These are phyloP conservation scores for Triangularia verruculosa DNA, from an alignment of 2,329 filamentous ascomycete species.

Conservation along the genomic window DNA sequence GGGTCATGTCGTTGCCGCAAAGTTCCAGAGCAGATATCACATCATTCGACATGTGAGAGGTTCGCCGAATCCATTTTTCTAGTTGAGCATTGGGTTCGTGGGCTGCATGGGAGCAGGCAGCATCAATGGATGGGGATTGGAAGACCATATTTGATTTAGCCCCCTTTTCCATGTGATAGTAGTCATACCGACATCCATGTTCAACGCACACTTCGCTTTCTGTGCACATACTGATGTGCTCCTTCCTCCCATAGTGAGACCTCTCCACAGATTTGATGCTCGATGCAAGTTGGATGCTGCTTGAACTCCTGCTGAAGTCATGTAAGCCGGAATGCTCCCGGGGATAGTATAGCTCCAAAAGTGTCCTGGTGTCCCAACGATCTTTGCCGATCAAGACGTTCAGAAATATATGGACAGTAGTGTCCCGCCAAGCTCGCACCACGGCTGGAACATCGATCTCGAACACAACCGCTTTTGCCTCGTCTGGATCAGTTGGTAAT, in stretches of 20 bases:
- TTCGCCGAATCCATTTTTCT: conserved; percentile 13
- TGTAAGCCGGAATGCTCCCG: conserved; percentile 4
- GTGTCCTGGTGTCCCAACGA: background rate
- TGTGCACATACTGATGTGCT: conserved; percentile 13
- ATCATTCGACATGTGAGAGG: conserved; percentile 42
- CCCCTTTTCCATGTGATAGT: conserved; percentile 1
- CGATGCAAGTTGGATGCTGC: conserved; percentile 18
- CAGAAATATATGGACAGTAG: conserved; percentile 7
- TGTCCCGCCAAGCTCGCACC: conserved; percentile 12
- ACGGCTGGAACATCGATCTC: conserved; percentile 16
- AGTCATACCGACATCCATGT: conserved; percentile 15
- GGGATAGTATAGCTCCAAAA: conserved; percentile 2
- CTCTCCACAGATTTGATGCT: conserved; percentile 18
- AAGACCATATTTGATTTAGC: background rate
- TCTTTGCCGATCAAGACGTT: background rate
- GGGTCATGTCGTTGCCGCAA: conserved; percentile 47
- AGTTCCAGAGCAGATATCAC: conserved; percentile 48
- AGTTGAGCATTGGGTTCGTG: conserved; percentile 2
- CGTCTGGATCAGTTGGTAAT: background rate
- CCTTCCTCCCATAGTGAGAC: conserved; percentile 16
- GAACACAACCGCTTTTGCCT: conserved; percentile 12
- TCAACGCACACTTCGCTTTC: conserved; percentile 8
- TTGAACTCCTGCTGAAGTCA: background rate
- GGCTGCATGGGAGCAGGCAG: conserved; percentile 18
- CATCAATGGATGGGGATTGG: background rate